Conservation (phyloP, 148 eudicot species). For the Rhododendron griersonianum region DNA sequence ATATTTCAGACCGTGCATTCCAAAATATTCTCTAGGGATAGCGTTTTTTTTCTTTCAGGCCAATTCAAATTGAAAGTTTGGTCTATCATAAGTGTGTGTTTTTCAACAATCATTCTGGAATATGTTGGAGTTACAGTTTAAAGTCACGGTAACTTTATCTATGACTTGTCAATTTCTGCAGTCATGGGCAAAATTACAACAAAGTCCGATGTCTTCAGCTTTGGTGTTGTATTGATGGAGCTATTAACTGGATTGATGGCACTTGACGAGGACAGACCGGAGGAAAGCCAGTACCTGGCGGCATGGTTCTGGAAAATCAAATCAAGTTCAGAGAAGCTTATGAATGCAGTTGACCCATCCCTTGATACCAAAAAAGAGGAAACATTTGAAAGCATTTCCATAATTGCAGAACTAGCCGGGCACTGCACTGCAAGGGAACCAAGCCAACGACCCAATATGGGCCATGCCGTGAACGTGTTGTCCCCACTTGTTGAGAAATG, state of each 20-base stretch:
- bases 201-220: slow-evolving; percentile 87
- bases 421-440: slow-evolving; percentile 96
- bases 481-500: slow-evolving; percentile 87
- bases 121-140: background rate
- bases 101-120: background rate
- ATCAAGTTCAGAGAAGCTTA: slow-evolving; percentile 58
- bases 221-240: slow-evolving; percentile 92
- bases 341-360: slow-evolving; percentile 62
- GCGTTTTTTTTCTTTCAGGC: background rate
- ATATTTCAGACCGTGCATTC: background rate
- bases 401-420: slow-evolving; percentile 74
- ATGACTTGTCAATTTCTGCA: slow-evolving; percentile 26
- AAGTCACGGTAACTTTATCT: background rate
- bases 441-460: slow-evolving; percentile 89
- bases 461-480: slow-evolving; percentile 79
- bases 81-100: background rate
- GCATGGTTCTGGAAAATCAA: slow-evolving; percentile 88
- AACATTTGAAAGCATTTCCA: slow-evolving; percentile 48
- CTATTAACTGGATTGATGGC: slow-evolving; percentile 84
- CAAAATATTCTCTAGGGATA: background rate
- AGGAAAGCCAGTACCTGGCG: slow-evolving; percentile 87
- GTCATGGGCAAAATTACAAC: slow-evolving; percentile 95
- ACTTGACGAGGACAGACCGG: slow-evolving; percentile 75
- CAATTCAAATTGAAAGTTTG: background rate
- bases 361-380: slow-evolving; percentile 57